These are phyloP conservation scores for Fusarium sp. DNA, from an alignment of 2,329 filamentous ascomycete genomes.

Conservation along the genomic window DNA sequence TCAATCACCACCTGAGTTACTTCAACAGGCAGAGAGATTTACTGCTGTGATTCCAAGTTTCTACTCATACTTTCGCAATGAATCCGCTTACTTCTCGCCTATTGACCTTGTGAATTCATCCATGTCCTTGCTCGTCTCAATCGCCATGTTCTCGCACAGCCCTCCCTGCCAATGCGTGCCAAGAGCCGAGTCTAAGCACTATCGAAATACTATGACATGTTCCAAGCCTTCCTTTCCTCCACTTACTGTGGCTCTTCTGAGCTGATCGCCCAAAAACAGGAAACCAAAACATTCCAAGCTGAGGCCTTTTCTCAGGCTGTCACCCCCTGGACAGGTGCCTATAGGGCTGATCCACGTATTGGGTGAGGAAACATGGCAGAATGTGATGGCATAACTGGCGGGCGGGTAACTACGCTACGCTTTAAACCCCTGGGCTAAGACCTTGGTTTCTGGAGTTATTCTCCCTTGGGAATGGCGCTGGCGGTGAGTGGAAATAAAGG, in stretches of 20 bases:
- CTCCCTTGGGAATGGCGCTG: conserved; percentile 27
- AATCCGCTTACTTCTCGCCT: not conserved
- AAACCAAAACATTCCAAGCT: not conserved
- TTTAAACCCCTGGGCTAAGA: not conserved
- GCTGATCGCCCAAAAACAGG: not conserved
- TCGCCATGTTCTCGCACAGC: not conserved
- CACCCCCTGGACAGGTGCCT: not conserved
- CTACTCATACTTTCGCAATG: too few relatives aligned
- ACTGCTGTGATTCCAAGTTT: too few relatives aligned
- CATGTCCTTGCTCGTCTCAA: not conserved
- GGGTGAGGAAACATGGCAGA: not conserved
- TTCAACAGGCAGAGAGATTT: not conserved
- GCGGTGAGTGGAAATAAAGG: conserved; percentile 39
- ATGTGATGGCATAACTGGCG: not conserved
- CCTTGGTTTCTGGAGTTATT: not conserved
- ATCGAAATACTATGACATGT: not conserved
- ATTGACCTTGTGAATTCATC: not conserved
- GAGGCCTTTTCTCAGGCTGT: not conserved
- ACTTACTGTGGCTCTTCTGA: not conserved
- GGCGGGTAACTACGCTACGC: too few relatives aligned
- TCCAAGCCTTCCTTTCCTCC: not conserved
- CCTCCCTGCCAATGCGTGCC: not conserved
- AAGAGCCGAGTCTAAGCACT: not conserved
- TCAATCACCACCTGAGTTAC: too few relatives aligned
- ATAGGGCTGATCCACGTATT: not conserved